Percentiles rank a stretch among this genome's conserved stretches.
phyloP scores from a whole-genome alignment of 352 stramenopile genomes.

The Lagenidium sp. region DNA sequence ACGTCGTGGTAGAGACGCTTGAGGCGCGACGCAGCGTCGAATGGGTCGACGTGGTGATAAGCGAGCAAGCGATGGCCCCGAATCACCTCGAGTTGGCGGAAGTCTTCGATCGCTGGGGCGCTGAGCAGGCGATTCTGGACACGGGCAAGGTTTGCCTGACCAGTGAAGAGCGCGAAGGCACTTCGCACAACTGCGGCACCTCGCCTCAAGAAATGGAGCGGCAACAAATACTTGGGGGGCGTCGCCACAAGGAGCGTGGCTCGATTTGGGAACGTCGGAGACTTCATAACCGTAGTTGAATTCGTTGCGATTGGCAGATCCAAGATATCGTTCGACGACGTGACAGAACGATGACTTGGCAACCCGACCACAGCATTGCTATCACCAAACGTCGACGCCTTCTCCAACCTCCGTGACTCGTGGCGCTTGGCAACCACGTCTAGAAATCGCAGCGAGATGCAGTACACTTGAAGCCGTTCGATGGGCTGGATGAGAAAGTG shows the following conservation, averaged over 20 bases:
- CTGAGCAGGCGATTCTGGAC: constrained; percentile 2
- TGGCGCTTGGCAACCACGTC: too few species aligned
- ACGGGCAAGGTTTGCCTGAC: constrained; percentile 2
- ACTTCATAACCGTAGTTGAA: background rate
- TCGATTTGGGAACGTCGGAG: background rate
- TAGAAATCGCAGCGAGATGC: constrained; percentile 5
- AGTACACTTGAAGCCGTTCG: constrained; percentile 19
- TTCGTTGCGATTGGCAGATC: background rate
- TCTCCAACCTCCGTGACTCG: too few species aligned
- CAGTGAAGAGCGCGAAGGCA: constrained; percentile 1
- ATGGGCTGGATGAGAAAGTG: constrained; percentile 28
- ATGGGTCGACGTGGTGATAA: constrained; percentile 22
- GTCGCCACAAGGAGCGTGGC: background rate
- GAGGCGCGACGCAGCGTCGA: constrained; percentile 17
- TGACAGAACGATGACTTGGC: too few species aligned
- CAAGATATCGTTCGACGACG: background rate
- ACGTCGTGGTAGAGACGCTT: constrained; percentile 16
- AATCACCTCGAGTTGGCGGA: constrained; percentile 7
- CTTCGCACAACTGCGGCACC: too few species aligned
- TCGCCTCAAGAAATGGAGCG: too few species aligned
- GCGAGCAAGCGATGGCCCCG: constrained; percentile 10
- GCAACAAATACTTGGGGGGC: background rate
- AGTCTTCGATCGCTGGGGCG: constrained; percentile 2
- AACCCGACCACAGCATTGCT: too few species aligned
- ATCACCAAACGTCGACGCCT: background rate